Percentiles rank a stretch among this genome's conserved stretches.
Conservation (phyloP, 768 basidiomycete genomes). For the Terana coerulea region DNA sequence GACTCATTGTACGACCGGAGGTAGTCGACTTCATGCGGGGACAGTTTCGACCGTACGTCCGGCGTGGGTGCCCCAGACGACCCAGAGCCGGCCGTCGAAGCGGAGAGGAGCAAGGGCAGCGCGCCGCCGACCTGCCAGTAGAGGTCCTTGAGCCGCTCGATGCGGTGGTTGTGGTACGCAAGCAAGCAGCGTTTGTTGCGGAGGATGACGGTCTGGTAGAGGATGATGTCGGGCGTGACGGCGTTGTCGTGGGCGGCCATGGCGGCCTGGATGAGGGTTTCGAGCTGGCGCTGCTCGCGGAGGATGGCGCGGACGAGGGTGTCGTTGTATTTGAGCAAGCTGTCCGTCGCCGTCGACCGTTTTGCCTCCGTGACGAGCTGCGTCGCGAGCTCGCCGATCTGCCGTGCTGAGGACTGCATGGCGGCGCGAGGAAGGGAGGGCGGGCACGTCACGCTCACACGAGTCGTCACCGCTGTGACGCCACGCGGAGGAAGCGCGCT, state of each 20-base stretch:
- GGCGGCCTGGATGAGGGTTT: constrained; percentile 43
- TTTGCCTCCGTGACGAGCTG: constrained; percentile 86
- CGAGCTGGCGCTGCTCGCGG: constrained; percentile 89
- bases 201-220: constrained; percentile 85
- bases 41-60: constrained; percentile 68
- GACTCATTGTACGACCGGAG: constrained; percentile 75
- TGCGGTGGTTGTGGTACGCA: constrained; percentile 86
- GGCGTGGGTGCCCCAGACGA: constrained; percentile 3
- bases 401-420: constrained; percentile 48
- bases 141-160: constrained; percentile 78
- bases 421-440: neutral
- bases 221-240: constrained; percentile 56
- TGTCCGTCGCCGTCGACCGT: constrained; percentile 78
- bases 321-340: constrained; percentile 90
- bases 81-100: neutral
- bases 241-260: constrained; percentile 42
- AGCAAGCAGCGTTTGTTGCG: constrained; percentile 96
- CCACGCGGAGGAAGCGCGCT: constrained; percentile 6
- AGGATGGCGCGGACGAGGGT: constrained; percentile 79
- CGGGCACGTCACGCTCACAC: neutral
- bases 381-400: constrained; percentile 83
- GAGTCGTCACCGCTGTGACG: constrained; percentile 7
- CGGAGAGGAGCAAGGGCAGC: constrained; percentile 72
- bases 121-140: constrained; percentile 91
- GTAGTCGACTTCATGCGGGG: constrained; percentile 82